Conservation (phyloP, 495 filamentous ascomycete species). For the Trichoderma reesei region DNA sequence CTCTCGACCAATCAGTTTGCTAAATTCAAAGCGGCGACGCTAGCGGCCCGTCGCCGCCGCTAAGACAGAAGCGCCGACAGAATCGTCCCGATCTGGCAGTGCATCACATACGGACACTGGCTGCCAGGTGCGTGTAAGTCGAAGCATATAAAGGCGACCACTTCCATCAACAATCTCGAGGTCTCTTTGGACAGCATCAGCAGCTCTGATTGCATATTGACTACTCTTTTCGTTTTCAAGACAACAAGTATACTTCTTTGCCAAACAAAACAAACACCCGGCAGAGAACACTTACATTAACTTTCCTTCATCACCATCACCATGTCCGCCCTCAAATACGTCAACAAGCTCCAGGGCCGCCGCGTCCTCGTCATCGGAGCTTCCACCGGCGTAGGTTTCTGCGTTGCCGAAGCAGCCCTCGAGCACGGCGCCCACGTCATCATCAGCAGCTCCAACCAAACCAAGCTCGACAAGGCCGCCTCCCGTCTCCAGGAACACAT, state of each 20-base stretch:
- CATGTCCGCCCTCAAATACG: conserved; percentile 18
- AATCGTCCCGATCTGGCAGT: background rate
- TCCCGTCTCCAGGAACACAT: conserved; percentile 21
- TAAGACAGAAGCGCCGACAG: background rate
- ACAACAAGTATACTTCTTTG: too few relatives aligned
- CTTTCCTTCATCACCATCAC: background rate
- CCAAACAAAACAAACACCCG: too few relatives aligned
- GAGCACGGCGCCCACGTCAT: conserved; percentile 42
- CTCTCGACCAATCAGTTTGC: background rate
- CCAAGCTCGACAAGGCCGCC: conserved; percentile 32
- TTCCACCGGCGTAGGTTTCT: conserved; percentile 46
- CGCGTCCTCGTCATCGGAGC: conserved; percentile 47
- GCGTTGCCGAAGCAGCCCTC: conserved; percentile 41
- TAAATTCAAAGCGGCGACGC: background rate
- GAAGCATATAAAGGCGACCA: too few relatives aligned
- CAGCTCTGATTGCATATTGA: too few relatives aligned
- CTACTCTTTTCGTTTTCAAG: too few relatives aligned
- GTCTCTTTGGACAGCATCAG: too few relatives aligned
- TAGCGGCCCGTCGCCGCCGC: conserved; percentile 6
- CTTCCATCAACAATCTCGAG: too few relatives aligned
- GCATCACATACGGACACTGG: too few relatives aligned
- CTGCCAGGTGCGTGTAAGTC: too few relatives aligned
- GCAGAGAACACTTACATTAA: too few relatives aligned
- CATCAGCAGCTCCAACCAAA: conserved; percentile 42
- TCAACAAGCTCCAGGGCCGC: conserved; percentile 29